phyloP scores from a whole-genome alignment of 1,139 yeast species.

The Yamadazyma songkhlaensis region DNA sequence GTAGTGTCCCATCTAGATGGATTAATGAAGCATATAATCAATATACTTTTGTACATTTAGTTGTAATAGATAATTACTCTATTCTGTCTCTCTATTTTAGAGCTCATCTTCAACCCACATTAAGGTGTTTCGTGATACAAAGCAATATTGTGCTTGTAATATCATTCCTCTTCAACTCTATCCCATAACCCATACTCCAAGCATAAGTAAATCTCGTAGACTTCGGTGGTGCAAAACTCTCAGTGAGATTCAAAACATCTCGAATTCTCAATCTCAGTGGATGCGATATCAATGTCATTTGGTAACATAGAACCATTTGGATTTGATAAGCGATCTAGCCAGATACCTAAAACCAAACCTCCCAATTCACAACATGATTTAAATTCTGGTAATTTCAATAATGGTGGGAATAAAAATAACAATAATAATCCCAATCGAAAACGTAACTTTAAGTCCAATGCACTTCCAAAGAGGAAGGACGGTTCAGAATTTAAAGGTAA shows the following conservation, averaged over 20 bases:
- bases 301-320: slow-evolving; percentile 14
- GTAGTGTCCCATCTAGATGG: slow-evolving; percentile 8
- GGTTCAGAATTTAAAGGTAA: neutral
- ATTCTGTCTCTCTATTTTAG: too few relatives aligned
- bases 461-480: neutral
- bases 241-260: neutral
- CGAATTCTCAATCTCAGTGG: slow-evolving; percentile 1
- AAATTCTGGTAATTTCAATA: neutral
- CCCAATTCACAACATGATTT: neutral
- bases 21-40: slow-evolving; percentile 5
- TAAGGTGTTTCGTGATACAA: too few relatives aligned
- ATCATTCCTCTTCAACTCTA: too few relatives aligned
- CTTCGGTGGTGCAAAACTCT: too few relatives aligned
- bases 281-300: slow-evolving; percentile 20
- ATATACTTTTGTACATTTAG: slow-evolving; percentile 7
- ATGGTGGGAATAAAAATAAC: neutral
- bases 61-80: neutral
- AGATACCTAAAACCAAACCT: slow-evolving; percentile 1
- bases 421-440: neutral
- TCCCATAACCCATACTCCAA: too few relatives aligned
- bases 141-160: too few relatives aligned
- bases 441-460: neutral
- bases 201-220: too few relatives aligned
- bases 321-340: slow-evolving; percentile 3
- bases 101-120: too few relatives aligned